Percentiles rank a stretch among this genome's conserved stretches.
phyloP scores from a whole-genome alignment of 2,329 filamentous ascomycete species.

The Penicillium freii region DNA sequence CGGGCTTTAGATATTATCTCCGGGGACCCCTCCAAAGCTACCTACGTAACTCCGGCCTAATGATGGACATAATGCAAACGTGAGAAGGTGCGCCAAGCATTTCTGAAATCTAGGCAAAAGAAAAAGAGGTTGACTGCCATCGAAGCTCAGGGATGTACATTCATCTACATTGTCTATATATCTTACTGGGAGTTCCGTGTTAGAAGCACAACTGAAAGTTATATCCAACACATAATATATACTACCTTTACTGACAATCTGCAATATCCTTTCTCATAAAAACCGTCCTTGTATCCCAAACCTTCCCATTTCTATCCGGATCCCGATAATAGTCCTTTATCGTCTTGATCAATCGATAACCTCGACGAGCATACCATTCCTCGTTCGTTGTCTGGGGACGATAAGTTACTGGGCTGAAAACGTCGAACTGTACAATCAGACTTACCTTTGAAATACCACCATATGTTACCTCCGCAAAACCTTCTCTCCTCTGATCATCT shows the following conservation, averaged over 20 bases:
- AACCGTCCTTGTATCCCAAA: slow-evolving; percentile 18
- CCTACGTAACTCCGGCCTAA: too few relatives aligned
- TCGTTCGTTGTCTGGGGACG: slow-evolving; percentile 15
- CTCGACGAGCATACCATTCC: slow-evolving; percentile 24
- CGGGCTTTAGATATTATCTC: neutral
- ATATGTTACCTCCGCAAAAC: slow-evolving; percentile 14
- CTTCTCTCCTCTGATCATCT: slow-evolving; percentile 18
- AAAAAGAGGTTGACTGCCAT: too few relatives aligned
- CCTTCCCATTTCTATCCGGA: slow-evolving; percentile 12
- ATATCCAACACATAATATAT: neutral
- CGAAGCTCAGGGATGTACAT: neutral
- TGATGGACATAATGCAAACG: too few relatives aligned
- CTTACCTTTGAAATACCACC: slow-evolving; percentile 19
- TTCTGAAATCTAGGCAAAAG: too few relatives aligned
- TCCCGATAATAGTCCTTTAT: slow-evolving; percentile 18
- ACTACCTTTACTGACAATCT: neutral
- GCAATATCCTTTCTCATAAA: slow-evolving; percentile 25
- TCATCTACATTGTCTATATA: neutral
- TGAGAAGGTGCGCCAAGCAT: too few relatives aligned
- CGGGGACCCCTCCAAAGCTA: neutral
- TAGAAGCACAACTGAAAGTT: neutral
- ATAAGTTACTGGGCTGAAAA: neutral
- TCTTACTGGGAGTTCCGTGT: neutral
- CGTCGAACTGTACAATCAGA: too few relatives aligned
- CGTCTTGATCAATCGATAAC: slow-evolving; percentile 18